Percentiles rank a stretch among this genome's conserved stretches.
phyloP scores from a whole-genome alignment of 345 rosid species.

The Reutealis trisperma region DNA sequence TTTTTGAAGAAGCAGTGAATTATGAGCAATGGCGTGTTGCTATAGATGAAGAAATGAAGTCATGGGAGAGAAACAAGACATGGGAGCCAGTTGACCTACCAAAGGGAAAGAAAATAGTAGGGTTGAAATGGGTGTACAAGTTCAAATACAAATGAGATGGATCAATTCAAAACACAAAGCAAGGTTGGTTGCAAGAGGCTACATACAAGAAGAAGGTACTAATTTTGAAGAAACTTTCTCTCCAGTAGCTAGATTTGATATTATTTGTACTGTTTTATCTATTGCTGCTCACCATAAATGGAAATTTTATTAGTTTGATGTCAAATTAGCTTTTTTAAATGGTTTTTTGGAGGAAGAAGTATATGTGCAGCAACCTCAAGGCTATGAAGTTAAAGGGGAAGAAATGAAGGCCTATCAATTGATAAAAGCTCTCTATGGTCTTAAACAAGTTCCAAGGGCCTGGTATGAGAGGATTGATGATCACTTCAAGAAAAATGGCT shows the following conservation, averaged over 20 bases:
- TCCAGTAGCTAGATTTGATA: background rate
- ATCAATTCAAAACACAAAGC: too few relatives aligned
- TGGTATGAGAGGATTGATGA: background rate
- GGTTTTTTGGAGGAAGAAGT: background rate
- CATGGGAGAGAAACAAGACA: too few relatives aligned
- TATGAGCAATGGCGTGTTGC: too few relatives aligned
- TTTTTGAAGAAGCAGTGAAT: too few relatives aligned
- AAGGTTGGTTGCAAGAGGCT: too few relatives aligned
- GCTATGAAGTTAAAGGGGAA: background rate
- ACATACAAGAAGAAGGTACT: background rate
- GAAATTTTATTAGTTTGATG: background rate
- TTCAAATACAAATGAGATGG: too few relatives aligned
- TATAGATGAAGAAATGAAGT: too few relatives aligned
- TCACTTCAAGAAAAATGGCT: background rate
- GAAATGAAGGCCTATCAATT: background rate
- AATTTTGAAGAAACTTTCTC: slow-evolving; percentile 1
- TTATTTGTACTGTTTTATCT: too few relatives aligned
- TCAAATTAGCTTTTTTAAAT: background rate
- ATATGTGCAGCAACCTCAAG: background rate
- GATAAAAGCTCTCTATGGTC: background rate
- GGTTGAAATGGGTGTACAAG: background rate
- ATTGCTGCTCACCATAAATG: too few relatives aligned
- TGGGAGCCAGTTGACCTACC: too few relatives aligned
- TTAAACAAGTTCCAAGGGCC: background rate
- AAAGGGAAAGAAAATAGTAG: background rate